phyloP scores from a whole-genome alignment of 371 early-diverging fungal genomes.

The Mortierella sp. region DNA sequence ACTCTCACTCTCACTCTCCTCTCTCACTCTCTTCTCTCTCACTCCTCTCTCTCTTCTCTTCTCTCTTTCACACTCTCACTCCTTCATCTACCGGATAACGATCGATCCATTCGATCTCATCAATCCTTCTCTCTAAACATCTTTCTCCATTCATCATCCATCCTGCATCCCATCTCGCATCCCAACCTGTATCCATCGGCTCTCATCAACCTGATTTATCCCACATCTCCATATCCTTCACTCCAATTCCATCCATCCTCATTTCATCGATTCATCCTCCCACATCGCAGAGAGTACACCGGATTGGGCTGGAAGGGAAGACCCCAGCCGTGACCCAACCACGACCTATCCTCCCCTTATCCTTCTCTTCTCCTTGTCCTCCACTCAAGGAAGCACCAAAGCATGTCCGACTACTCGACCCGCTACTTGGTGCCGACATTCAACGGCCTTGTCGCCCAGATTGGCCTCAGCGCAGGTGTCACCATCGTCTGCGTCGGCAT shows the following conservation, averaged over 20 bases:
- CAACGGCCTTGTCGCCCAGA: slow-evolving; percentile 54
- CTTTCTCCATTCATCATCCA: not conserved
- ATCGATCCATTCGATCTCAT: too few species aligned
- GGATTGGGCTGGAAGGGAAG: too few species aligned
- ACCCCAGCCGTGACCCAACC: too few species aligned
- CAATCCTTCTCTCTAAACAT: too few species aligned
- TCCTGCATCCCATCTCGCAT: too few species aligned
- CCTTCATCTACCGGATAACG: too few species aligned
- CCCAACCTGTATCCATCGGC: too few species aligned
- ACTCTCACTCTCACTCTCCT: too few species aligned
- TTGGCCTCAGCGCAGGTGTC: slow-evolving; percentile 51
- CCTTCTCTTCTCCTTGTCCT: too few species aligned
- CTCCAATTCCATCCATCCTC: not conserved
- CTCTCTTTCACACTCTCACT: not conserved
- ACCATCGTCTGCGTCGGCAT: slow-evolving; percentile 44
- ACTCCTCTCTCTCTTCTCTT: not conserved
- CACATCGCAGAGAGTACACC: not conserved
- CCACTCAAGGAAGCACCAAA: too few species aligned
- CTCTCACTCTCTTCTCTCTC: not conserved
- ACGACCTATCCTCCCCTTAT: too few species aligned
- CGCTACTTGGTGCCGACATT: slow-evolving; percentile 50
- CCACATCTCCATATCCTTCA: not conserved
- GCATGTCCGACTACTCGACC: slow-evolving; percentile 25
- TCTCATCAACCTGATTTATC: not conserved
- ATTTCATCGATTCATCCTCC: not conserved